phyloP scores from a whole-genome alignment of 306 rosid species.

The Corylus avellana region DNA sequence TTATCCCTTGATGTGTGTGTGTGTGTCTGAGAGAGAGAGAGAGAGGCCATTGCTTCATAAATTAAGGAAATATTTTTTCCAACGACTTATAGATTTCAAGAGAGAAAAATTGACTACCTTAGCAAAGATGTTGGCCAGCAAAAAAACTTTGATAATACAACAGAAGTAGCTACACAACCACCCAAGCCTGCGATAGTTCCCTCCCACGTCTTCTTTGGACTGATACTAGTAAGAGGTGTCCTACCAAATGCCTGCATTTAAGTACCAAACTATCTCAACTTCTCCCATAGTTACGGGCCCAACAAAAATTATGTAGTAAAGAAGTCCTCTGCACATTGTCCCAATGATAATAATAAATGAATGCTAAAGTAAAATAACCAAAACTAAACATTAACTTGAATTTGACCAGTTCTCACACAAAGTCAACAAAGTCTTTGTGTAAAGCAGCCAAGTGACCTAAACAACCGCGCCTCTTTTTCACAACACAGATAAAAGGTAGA shows the following conservation, averaged over 20 bases:
- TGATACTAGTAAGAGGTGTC: slow-evolving; percentile 83
- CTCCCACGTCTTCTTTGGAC: slow-evolving; percentile 99
- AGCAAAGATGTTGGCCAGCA: slow-evolving; percentile 80
- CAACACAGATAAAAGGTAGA: not conserved
- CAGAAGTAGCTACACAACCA: slow-evolving; percentile 83
- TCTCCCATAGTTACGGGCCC: not conserved
- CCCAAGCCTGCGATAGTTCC: slow-evolving; percentile 90
- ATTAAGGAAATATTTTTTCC: not conserved
- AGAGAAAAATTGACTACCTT: slow-evolving; percentile 51
- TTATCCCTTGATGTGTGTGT: not conserved
- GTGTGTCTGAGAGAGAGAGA: not conserved
- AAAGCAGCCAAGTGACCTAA: not conserved
- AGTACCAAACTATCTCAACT: slow-evolving; percentile 28
- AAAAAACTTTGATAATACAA: slow-evolving; percentile 61
- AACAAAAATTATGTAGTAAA: not conserved
- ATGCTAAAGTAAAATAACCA: not conserved
- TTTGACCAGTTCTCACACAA: slow-evolving; percentile 7
- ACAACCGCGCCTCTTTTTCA: not conserved
- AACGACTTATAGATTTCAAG: not conserved
- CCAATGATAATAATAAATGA: not conserved
- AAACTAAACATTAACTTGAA: not conserved
- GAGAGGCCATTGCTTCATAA: not conserved
- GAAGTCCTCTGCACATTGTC: not conserved
- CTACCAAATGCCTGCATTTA: slow-evolving; percentile 79
- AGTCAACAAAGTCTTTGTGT: not conserved